Evolutionary conservation across 2,329 filamentous ascomycete species (phyloP), one percentile per base, ranked within the genome.

Genomic region (Xylaria multiplex): DNA sequence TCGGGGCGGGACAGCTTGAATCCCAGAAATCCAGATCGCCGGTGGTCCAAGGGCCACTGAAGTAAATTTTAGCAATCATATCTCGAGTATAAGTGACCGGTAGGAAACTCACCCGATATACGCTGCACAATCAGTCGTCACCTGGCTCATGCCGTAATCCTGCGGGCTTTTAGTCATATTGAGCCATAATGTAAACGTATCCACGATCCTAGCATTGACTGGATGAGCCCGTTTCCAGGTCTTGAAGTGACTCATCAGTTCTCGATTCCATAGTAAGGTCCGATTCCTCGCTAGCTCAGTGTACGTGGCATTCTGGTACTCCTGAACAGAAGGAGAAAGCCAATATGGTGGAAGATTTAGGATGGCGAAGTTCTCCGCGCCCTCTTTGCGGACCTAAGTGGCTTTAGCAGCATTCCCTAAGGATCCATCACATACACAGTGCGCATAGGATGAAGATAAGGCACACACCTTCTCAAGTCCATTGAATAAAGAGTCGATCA

Each of bases 91-190:
- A 5, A 5, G 45, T 13, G 2, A 35, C 32, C n/a, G 2, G 3
- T 14, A 30, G 11, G 27, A 5, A 16, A 22, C 53, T 59, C n/a
- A 67, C 65, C 66, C 66, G 0, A 68, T 50, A 16, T 65, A 68
- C 2, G 59, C 66, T 11, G 24, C 8, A 9, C 66, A 68, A 22
- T 68, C 62, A 0, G 66, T 65, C 3, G 53, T 65, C 22, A 59
- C 66, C 49, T 68, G 62, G n/a, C 58, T 68, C 53, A 68, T 45
- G 24, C 57, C 53, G 19, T 65, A 68, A 16, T 62, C 52, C n/a
- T 37, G 52, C 3, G 66, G 62, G 37, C n/a, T 37, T 7, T 62
- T n/a, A 8, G 60, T 60, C 42, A 66, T 66, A 4, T 66, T 64
- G 4, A 66, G 60, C 55, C 60, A 64, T 24, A 66, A 22, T 11